These are phyloP conservation scores for Pythium chondricola DNA, from an alignment of 352 stramenopile species.

Conservation along the genomic window DNA sequence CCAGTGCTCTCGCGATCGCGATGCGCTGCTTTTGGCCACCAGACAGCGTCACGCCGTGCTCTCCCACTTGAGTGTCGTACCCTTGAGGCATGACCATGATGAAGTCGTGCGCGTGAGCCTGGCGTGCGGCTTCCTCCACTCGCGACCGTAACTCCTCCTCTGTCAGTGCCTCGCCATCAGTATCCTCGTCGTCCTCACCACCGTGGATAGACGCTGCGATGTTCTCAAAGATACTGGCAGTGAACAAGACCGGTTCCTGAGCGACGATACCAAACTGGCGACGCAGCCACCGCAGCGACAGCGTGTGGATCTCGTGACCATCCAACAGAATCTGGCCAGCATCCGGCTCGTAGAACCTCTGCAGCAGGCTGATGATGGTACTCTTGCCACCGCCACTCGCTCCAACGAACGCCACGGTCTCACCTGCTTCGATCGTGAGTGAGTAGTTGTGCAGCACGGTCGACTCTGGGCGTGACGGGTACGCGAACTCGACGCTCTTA, in stretches of 20 bases:
- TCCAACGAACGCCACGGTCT: constrained; percentile 20
- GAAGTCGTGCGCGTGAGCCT: constrained; percentile 12
- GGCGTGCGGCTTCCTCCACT: constrained; percentile 3
- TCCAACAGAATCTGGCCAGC: constrained; percentile 62
- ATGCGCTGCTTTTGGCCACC: constrained; percentile 51
- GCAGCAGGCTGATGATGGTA: constrained; percentile 46
- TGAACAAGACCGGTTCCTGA: constrained; percentile 82
- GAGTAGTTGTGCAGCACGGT: constrained; percentile 12
- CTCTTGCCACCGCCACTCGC: constrained; percentile 18
- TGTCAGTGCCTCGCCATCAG: background rate
- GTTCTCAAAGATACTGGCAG: constrained; percentile 74
- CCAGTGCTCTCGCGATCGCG: constrained; percentile 47
- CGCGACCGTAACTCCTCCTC: background rate
- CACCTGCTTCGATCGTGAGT: constrained; percentile 12
- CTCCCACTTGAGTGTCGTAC: constrained; percentile 52
- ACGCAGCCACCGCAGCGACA: constrained; percentile 59
- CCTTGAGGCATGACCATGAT: constrained; percentile 19
- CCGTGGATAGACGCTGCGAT: constrained; percentile 41
- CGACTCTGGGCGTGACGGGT: constrained; percentile 13
- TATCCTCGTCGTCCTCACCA: background rate
- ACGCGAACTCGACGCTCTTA: constrained; percentile 15
- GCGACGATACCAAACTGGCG: constrained; percentile 39
- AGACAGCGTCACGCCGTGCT: constrained; percentile 52
- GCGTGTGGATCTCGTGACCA: constrained; percentile 39
- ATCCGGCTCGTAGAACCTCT: constrained; percentile 81